Percentiles rank a stretch among this genome's conserved stretches.
These are phyloP conservation scores for Beta corolliflora DNA, from an alignment of 179 eudicot species.

Conservation along the genomic window DNA sequence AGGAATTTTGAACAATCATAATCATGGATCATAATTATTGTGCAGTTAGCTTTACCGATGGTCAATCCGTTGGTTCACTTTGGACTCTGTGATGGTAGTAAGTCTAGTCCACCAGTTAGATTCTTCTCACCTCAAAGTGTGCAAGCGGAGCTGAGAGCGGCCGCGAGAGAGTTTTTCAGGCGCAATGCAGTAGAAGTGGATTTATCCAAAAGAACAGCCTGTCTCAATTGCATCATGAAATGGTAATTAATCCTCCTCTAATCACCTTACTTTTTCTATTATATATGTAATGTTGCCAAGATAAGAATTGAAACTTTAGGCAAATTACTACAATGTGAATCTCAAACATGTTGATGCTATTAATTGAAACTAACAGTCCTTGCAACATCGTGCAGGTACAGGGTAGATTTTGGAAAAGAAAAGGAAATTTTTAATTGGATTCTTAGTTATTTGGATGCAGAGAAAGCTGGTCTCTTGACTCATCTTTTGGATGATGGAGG, in stretches of 20 bases:
- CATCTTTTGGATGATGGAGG: conserved; percentile 85
- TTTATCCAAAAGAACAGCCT: conserved; percentile 68
- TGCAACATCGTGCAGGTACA: conserved; percentile 54
- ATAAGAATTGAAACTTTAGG: not conserved
- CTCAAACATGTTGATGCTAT: not conserved
- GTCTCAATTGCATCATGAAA: conserved; percentile 63
- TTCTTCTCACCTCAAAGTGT: conserved; percentile 65
- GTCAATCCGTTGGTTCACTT: conserved; percentile 79
- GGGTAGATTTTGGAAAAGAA: conserved; percentile 71
- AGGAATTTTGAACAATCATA: not conserved
- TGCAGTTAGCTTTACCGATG: conserved; percentile 63
- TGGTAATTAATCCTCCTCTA: conserved; percentile 47
- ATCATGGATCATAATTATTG: not conserved
- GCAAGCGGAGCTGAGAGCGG: conserved; percentile 66
- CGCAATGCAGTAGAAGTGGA: conserved; percentile 67
- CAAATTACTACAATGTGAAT: not conserved
- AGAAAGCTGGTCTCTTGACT: conserved; percentile 72
- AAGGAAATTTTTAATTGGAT: conserved; percentile 67
- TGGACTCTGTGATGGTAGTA: conserved; percentile 82
- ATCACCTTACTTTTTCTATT: not conserved
- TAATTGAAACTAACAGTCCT: not conserved
- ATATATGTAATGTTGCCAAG: no score
- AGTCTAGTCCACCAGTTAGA: conserved; percentile 72
- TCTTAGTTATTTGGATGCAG: conserved; percentile 65
- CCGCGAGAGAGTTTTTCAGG: conserved; percentile 75